Evolutionary conservation across 2,329 filamentous ascomycete genomes (phyloP), one percentile per base, ranked within the genome.

Genomic region (Colletotrichum tabaci): DNA sequence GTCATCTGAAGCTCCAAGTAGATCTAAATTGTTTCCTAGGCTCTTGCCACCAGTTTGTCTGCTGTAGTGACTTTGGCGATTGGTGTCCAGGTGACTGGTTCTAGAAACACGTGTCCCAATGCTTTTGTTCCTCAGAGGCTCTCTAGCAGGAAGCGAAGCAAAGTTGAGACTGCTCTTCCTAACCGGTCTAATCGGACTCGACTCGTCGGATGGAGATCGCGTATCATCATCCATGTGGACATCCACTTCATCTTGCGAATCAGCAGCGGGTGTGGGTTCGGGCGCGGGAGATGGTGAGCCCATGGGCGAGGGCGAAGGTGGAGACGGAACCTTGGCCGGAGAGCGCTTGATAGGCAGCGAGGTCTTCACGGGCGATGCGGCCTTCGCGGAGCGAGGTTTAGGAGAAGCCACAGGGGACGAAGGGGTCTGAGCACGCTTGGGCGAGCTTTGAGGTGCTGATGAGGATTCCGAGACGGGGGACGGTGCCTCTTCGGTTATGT

Each of bases 141-240:
- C 96, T 73, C 96, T 90, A 3, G 96, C 95, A 40, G 96, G 96
- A 15, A 99, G 86, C 21, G 96, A 94, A 47, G 96, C 94, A 83
- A 99, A 98, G 71, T 93, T 97, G 72, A 99, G 87, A 80, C 96
- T 98, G 82, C 95, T 98, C 86, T 98, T 98, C 72, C 96, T 92
- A 40, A 94, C 86, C 2, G 93, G 92, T 75, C 94, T 88, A 60
- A 93, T 90, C 0, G 93, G 93, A 75, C 92, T 95, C 0, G 93
- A 94, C 16, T 63, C 61, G 0, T 94, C 92, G 2, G 92, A 93
- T 18, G 89, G 88, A 3, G 91, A 92, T 72, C 86, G 84, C 26
- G 83, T 82, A 72, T 88, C 88, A 7, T 69, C 69, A 49, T 89
- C 87, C 57, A 80, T 78, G 18, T 80, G 77, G 40, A 82, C 76